Evolutionary conservation across 768 basidiomycete genomes (phyloP).

Genomic region (Hypsizygus marmoreus): DNA sequence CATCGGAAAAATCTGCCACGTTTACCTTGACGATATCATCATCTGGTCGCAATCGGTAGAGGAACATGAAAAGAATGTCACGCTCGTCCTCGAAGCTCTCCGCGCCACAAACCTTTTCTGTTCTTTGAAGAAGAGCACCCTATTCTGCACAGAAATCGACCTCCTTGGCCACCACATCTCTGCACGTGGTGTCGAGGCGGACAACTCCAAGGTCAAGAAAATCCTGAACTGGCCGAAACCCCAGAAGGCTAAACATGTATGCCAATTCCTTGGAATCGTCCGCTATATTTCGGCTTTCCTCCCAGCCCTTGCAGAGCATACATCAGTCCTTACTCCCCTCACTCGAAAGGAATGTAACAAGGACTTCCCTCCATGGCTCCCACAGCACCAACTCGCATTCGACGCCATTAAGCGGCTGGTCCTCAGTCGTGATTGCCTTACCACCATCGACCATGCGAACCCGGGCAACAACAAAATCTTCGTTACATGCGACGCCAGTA

Average conservation of each 20-base stretch:
- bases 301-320: slow-evolving; percentile 21
- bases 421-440: slow-evolving; percentile 21
- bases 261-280: slow-evolving; percentile 11
- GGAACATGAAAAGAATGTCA: slow-evolving; percentile 30
- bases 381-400: slow-evolving; percentile 15
- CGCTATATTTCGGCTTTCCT: slow-evolving; percentile 23
- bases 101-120: neutral
- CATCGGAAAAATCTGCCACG: slow-evolving; percentile 42
- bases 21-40: slow-evolving; percentile 47
- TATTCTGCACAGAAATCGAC: neutral
- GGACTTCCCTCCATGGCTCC: slow-evolving; percentile 10
- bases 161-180: slow-evolving; percentile 17
- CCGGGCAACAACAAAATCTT: slow-evolving; percentile 26
- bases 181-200: neutral
- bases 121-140: neutral
- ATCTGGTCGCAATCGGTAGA: slow-evolving; percentile 39
- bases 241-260: slow-evolving; percentile 12
- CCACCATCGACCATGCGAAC: slow-evolving; percentile 21
- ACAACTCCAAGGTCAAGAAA: slow-evolving; percentile 11
- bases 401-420: slow-evolving; percentile 20
- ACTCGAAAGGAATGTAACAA: slow-evolving; percentile 16
- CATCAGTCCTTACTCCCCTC: slow-evolving; percentile 18
- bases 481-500: slow-evolving; percentile 27
- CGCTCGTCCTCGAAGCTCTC: slow-evolving; percentile 21
- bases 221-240: slow-evolving; percentile 25